Evolutionary conservation across 352 stramenopile species (phyloP).

Genomic region (Phytopythium sindhum): DNA sequence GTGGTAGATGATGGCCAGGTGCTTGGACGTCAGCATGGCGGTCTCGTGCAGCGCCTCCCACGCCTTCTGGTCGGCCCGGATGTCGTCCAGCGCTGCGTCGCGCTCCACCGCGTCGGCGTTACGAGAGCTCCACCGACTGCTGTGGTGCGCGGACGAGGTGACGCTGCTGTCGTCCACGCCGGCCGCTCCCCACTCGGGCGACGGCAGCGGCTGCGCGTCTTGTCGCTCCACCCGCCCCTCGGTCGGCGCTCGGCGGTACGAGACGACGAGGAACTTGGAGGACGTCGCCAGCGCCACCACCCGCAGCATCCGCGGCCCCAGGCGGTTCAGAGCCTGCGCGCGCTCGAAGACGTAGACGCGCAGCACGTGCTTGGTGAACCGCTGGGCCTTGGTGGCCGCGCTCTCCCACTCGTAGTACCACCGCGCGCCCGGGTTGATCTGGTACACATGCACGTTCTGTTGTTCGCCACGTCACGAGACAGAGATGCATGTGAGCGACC

Average conservation of each 20-base stretch:
- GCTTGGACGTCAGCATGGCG: slow-evolving; percentile 44
- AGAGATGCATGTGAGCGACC: background rate
- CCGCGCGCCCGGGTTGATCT: slow-evolving; percentile 49
- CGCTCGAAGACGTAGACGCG: slow-evolving; percentile 51
- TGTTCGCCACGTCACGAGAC: no score
- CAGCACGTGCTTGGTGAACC: slow-evolving; percentile 61
- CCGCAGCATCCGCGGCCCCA: slow-evolving; percentile 16
- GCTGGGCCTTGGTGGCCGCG: slow-evolving; percentile 53
- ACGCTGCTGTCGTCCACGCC: background rate
- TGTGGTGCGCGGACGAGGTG: background rate
- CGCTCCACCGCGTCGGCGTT: background rate
- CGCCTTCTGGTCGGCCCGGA: slow-evolving; percentile 26
- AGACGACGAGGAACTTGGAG: slow-evolving; percentile 60
- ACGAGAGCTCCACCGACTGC: background rate
- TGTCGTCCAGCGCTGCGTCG: background rate
- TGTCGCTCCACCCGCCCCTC: slow-evolving; percentile 38
- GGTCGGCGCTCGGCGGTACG: slow-evolving; percentile 49
- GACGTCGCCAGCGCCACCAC: slow-evolving; percentile 43
- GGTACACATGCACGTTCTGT: slow-evolving; percentile 27
- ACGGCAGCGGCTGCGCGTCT: slow-evolving; percentile 21
- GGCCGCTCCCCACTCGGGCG: slow-evolving; percentile 5
- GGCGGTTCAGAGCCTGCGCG: slow-evolving; percentile 8
- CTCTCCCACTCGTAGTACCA: slow-evolving; percentile 81
- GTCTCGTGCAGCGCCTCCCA: slow-evolving; percentile 37
- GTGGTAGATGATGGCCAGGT: slow-evolving; percentile 39